Conservation (phyloP, 2,329 filamentous ascomycete genomes). For the Nothopassalora personata region DNA sequence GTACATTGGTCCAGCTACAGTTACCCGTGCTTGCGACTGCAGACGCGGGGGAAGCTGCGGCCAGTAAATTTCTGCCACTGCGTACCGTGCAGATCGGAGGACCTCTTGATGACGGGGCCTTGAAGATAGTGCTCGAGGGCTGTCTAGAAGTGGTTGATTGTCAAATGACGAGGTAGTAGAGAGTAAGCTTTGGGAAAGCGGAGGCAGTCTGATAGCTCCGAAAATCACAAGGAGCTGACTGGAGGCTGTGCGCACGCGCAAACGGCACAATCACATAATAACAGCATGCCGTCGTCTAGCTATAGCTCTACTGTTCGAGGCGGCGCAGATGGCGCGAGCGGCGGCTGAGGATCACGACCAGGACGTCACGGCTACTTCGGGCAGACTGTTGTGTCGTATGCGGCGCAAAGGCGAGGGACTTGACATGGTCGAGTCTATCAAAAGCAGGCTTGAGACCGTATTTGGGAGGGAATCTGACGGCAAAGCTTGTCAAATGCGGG, state of each 20-base stretch:
- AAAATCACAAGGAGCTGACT: slow-evolving; percentile 19
- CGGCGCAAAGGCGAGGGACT: slow-evolving; percentile 13
- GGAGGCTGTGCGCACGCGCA: slow-evolving; percentile 12
- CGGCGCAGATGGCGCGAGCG: slow-evolving; percentile 12
- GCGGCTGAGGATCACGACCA: slow-evolving; percentile 2
- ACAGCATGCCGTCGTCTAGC: slow-evolving; percentile 13
- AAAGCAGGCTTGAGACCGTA: slow-evolving; percentile 15
- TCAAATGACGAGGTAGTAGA: slow-evolving; percentile 21
- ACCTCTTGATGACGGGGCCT: neutral
- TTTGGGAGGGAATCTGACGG: slow-evolving; percentile 11
- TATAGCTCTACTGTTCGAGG: neutral
- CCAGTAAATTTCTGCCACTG: slow-evolving; percentile 7
- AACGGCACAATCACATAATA: slow-evolving; percentile 4
- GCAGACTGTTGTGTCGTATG: slow-evolving; percentile 17
- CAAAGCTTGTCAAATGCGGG: slow-evolving; percentile 8
- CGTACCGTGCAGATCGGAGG: slow-evolving; percentile 1
- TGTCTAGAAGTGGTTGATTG: slow-evolving; percentile 9
- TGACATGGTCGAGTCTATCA: slow-evolving; percentile 16
- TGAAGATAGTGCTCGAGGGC: neutral
- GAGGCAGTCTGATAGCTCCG: slow-evolving; percentile 21
- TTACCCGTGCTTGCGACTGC: slow-evolving; percentile 5
- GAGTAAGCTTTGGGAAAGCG: slow-evolving; percentile 21
- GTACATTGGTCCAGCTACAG: slow-evolving; percentile 22
- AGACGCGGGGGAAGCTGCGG: neutral
- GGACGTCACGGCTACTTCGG: slow-evolving; percentile 4